Evolutionary conservation across 2,329 filamentous ascomycete genomes (phyloP), one percentile per base, ranked within the genome.

Genomic region (Colletotrichum acutatum): DNA sequence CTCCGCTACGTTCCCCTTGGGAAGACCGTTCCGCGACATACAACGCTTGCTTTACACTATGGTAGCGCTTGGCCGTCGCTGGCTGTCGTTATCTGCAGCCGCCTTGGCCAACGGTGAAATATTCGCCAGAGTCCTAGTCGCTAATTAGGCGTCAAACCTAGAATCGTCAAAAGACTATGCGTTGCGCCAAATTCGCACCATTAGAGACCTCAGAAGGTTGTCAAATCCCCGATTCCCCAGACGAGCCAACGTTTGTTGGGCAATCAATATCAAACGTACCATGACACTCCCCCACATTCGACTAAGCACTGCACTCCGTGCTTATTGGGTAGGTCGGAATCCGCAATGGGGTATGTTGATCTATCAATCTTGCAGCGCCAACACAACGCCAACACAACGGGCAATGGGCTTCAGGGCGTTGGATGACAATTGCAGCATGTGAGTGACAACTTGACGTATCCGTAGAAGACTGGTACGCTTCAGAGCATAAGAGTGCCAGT

Each of bases 221-320:
- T 30, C 46, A 14, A 30, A 62, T 52, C 26, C 37, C 37, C 32
- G 46, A 34, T 68, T 42, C 56, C 68, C 69, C 37, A 52, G 57
- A 58, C 58, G 16, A 57, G 49, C 58, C 9, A 30, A n/a, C 11
- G 22, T 24, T 26, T 37, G 4, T 14, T 32, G 5, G 19, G 46
- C 72, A 77, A 77, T 78, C 74, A 78, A 77, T 75, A 76, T 76
- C 76, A 77, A 76, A 78, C 74, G 54, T 46, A 58, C 46, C 61
- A 42, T 46, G 49, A 66, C 57, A 19, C 26, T 71, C 73, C 75
- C 74, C 75, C 76, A 74, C 75, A 71, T 37, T 61, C 30, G 6
- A 11, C 19, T 57, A 52, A 63, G 61, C 57, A n/a, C n/a, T n/a
- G n/a, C n/a, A n/a, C n/a, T n/a, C n/a, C n/a, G n/a, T n/a, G n/a